A percentile compares a stretch with the other conserved stretches of the same genome.
phyloP scores from a whole-genome alignment of 1,139 yeast species.

The Candida buenavistaensis region DNA sequence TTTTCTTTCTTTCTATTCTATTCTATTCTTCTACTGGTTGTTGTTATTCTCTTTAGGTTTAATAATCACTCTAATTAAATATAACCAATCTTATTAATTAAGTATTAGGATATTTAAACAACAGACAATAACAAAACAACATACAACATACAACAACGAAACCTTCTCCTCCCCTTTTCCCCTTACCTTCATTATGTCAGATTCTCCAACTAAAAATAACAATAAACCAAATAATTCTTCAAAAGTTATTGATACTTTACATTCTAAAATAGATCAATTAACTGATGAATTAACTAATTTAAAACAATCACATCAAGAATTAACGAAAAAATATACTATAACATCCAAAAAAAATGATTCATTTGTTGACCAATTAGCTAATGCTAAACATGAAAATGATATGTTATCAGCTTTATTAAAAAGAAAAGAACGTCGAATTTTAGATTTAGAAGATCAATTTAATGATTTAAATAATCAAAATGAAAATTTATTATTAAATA shows the following conservation, averaged over 20 bases:
- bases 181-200: no score
- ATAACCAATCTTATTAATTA: constrained; percentile 1
- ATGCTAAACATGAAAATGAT: constrained; percentile 70
- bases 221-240: background rate
- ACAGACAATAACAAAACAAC: no score
- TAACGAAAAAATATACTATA: constrained; percentile 49
- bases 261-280: constrained; percentile 51
- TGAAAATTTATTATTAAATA: constrained; percentile 47
- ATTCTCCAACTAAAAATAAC: constrained; percentile 1
- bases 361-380: constrained; percentile 65
- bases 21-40: no score
- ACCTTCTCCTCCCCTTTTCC: no score
- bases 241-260: constrained; percentile 57
- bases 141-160: background rate
- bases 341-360: constrained; percentile 55
- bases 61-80: background rate
- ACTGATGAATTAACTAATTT: constrained; percentile 51
- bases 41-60: no score
- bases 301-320: constrained; percentile 37
- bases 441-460: constrained; percentile 59
- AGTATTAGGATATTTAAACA: constrained; percentile 1
- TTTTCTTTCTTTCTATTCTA: no score
- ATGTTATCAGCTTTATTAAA: constrained; percentile 62
- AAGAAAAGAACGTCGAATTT: constrained; percentile 63
- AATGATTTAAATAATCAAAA: constrained; percentile 45